These are phyloP conservation scores for Dalbergia cultrata DNA, from an alignment of 306 rosid species.

Conservation along the genomic window DNA sequence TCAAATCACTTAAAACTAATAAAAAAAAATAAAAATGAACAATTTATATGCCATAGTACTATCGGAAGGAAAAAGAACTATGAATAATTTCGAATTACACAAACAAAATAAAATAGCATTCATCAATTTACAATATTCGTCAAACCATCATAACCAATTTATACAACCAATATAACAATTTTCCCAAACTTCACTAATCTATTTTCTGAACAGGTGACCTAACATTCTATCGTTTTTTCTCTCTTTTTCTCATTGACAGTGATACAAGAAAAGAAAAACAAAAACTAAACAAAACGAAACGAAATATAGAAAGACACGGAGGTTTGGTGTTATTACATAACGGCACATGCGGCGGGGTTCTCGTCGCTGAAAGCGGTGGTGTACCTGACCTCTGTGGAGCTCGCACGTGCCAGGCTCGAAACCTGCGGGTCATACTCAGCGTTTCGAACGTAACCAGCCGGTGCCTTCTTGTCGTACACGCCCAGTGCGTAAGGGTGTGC, in stretches of 20 bases:
- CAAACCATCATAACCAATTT: not conserved
- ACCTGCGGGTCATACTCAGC: constrained; percentile 48
- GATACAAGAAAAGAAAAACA: not conserved
- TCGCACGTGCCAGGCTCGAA: constrained; percentile 73
- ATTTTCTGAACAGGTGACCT: not conserved
- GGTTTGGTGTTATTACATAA: constrained; percentile 56
- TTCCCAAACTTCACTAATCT: not conserved
- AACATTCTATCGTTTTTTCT: not conserved
- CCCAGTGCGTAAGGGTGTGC: constrained; percentile 81
- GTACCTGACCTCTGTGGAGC: constrained; percentile 80
- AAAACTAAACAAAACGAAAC: not conserved
- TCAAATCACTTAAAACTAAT: not conserved
- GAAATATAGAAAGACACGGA: not conserved
- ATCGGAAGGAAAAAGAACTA: too few relatives aligned
- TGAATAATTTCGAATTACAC: not conserved
- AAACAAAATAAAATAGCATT: not conserved
- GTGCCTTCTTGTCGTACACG: constrained; percentile 82
- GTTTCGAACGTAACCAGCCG: constrained; percentile 78
- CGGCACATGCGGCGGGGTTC: constrained; percentile 69
- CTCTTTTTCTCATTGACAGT: not conserved
- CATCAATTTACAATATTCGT: not conserved
- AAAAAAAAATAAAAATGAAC: not conserved
- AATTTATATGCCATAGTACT: not conserved
- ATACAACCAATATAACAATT: not conserved
- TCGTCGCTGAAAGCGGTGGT: constrained; percentile 93